Conservation (phyloP, 805 yeast species). For the Ogataea saltuana region DNA sequence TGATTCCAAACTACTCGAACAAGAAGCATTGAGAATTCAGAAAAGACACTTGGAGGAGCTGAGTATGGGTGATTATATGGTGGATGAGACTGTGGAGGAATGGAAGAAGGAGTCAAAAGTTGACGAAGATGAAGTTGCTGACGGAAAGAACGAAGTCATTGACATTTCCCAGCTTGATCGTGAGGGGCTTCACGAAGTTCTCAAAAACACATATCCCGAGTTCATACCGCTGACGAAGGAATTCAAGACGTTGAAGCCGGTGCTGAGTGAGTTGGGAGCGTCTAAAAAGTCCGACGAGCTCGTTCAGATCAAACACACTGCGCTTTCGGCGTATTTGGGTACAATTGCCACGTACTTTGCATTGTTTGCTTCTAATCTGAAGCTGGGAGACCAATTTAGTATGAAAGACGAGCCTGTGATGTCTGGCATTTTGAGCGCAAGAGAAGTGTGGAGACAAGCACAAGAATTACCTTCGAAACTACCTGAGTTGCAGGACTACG, state of each 20-base stretch:
- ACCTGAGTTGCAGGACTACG: conserved; percentile 28
- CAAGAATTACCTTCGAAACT: conserved; percentile 41
- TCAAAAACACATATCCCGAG: conserved; percentile 77
- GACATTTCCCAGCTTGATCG: conserved; percentile 53
- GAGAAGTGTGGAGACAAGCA: conserved; percentile 91
- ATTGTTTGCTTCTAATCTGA: conserved; percentile 58
- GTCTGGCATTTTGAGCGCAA: conserved; percentile 77
- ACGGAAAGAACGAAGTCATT: conserved; percentile 36
- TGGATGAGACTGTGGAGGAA: conserved; percentile 76
- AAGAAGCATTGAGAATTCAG: conserved; percentile 86
- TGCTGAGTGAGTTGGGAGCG: conserved; percentile 40
- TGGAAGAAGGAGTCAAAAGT: conserved; percentile 55
- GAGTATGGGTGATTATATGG: conserved; percentile 71
- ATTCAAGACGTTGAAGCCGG: conserved; percentile 42
- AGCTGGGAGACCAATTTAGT: conserved; percentile 48
- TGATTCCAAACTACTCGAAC: conserved; percentile 73
- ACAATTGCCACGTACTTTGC: conserved; percentile 79
- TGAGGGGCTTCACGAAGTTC: conserved; percentile 51
- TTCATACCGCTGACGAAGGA: conserved; percentile 76
- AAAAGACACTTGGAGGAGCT: conserved; percentile 75
- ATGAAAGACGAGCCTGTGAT: conserved; percentile 89
- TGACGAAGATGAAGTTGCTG: conserved; percentile 44
- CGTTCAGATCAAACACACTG: conserved; percentile 55
- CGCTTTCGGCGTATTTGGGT: conserved; percentile 78
- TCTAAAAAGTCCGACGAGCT: conserved; percentile 38